phyloP scores from a whole-genome alignment of 345 rosid genomes.

The Eucalyptus pauciflora region DNA sequence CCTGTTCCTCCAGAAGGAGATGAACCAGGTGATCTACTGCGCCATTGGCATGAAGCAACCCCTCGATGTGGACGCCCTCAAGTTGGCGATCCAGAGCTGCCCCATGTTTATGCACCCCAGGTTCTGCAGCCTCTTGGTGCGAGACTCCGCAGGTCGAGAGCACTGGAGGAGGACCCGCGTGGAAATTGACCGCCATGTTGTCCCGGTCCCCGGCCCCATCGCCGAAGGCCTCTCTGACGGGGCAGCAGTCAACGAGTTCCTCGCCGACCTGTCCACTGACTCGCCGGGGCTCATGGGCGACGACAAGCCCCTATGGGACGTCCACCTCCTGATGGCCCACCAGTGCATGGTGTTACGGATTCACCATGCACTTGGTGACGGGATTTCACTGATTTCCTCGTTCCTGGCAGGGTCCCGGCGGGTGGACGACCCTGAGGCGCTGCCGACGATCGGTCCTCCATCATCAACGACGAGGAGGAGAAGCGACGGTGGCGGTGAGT shows the following conservation, averaged over 20 bases:
- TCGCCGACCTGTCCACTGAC: slow-evolving; percentile 27
- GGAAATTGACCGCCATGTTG: slow-evolving; percentile 26
- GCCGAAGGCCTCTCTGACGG: neutral
- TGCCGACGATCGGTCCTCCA: slow-evolving; percentile 2
- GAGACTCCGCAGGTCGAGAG: slow-evolving; percentile 26
- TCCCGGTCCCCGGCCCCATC: neutral
- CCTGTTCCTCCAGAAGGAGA: slow-evolving; percentile 30
- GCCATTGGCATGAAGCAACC: slow-evolving; percentile 13
- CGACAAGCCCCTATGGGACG: slow-evolving; percentile 55
- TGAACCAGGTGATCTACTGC: slow-evolving; percentile 36
- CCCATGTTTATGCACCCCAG: slow-evolving; percentile 37
- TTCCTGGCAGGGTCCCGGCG: slow-evolving; percentile 27
- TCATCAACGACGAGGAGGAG: neutral
- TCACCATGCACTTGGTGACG: slow-evolving; percentile 55
- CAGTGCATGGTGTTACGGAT: slow-evolving; percentile 29
- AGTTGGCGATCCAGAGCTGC: slow-evolving; percentile 9
- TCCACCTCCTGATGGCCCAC: slow-evolving; percentile 23
- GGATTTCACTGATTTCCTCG: slow-evolving; percentile 44
- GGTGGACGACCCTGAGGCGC: slow-evolving; percentile 12
- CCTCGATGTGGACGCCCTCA: slow-evolving; percentile 8
- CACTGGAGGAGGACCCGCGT: slow-evolving; percentile 33
- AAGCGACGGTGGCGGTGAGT: too few species aligned
- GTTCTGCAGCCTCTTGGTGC: slow-evolving; percentile 35
- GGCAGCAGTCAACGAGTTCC: slow-evolving; percentile 16
- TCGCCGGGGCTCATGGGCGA: slow-evolving; percentile 12